Base-by-base conservation (phyloP, 441 rosid genomes). In the Jatropha multifida region DNA sequence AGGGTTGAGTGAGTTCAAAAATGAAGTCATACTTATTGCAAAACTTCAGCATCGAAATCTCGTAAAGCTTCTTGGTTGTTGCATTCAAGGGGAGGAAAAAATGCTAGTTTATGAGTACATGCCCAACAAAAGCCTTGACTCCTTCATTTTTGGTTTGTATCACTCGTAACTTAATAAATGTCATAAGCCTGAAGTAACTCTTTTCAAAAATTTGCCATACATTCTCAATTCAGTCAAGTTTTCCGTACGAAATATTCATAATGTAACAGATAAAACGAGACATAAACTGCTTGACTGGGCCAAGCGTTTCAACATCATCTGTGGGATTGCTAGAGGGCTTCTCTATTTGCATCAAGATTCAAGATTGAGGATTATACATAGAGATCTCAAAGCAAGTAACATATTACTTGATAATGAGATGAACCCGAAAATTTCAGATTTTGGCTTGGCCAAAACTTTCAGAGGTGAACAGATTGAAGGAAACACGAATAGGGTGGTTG, bases 361-460 rank as follows among this genome's bases (percentile, higher is more conserved):
- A 11, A 49, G 54, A 49, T 5, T 49, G 13, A 49, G 54, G n/a
- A 17, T 54, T 18, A 54, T 54, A 15, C 58, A 54, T 54, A 54
- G 58, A 54, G 58, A 54, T 54, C 58, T 54, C n/a, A 54, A 54
- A 54, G 58, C 58, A 54, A 54, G 58, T 54, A 54, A 54, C 1
- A 5, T 54, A 15, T 54, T 54, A 18, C 7, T 54, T 17, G 58
- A 54, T 54, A 54, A 54, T 54, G 58, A 18, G 58, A 17, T 54
- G 58, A 73, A 73, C 20, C 61, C 60, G 5, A 73, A 37, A 62
- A 37, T 73, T 38, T 73, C 69, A 11, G 76, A 73, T 8, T 73
- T 73, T 37, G 76, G 69, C 17, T 0, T 49, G 32, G 69, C 69
- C 11, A 61, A 4, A 73, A 46, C 18, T 17, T 73, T 49, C 32